phyloP scores from a whole-genome alignment of 495 filamentous ascomycete genomes.

The Trichoderma virens region DNA sequence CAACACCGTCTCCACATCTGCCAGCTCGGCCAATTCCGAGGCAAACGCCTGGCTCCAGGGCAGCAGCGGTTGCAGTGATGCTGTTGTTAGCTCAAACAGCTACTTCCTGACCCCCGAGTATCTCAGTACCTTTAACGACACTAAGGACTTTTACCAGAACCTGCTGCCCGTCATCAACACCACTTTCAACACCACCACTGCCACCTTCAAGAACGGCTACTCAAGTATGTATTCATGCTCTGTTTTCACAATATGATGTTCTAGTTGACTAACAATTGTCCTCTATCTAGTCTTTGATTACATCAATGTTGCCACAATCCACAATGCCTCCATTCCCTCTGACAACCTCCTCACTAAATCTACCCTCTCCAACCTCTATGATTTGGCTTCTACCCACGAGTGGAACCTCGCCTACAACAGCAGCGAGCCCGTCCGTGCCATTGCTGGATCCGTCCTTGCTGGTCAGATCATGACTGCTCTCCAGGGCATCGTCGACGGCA shows the following conservation, averaged over 20 bases:
- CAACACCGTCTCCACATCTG: conserved; percentile 38
- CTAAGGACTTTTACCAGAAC: conserved; percentile 55
- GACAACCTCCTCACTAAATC: conserved; percentile 39
- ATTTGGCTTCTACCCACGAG: conserved; percentile 59
- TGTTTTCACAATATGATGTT: neutral
- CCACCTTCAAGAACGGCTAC: conserved; percentile 67
- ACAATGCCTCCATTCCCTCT: conserved; percentile 55
- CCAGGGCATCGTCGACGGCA: conserved; percentile 50
- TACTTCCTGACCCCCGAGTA: conserved; percentile 62
- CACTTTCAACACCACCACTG: conserved; percentile 44
- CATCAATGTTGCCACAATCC: conserved; percentile 62
- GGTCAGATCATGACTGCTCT: conserved; percentile 58
- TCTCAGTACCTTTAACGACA: conserved; percentile 37
- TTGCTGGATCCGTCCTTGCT: conserved; percentile 53
- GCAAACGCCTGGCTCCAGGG: conserved; percentile 53
- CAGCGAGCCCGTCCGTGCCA: conserved; percentile 36
- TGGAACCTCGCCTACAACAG: conserved; percentile 54
- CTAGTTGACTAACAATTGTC: neutral
- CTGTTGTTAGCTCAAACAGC: conserved; percentile 58
- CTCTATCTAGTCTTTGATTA: conserved; percentile 54
- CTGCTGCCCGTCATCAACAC: conserved; percentile 54
- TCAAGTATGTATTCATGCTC: conserved; percentile 30
- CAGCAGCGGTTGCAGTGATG: conserved; percentile 50
- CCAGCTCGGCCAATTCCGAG: conserved; percentile 50
- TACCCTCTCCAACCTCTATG: conserved; percentile 49